Evolutionary conservation across 768 basidiomycete species (phyloP).

Genomic region (Boletus vinaceobasis): DNA sequence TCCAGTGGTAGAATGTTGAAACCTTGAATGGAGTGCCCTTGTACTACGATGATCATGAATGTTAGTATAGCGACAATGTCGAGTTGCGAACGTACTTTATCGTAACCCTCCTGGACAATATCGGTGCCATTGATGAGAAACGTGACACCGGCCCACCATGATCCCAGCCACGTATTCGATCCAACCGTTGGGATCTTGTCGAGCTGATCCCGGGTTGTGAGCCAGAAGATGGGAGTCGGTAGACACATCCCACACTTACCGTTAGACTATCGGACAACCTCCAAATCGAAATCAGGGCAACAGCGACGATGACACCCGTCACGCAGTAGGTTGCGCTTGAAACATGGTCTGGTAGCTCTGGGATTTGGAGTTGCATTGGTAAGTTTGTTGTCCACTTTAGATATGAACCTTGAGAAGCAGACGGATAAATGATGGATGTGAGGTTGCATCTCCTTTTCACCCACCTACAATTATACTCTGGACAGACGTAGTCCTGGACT

Average conservation of each 20-base stretch:
- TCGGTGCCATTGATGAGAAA: slow-evolving; percentile 18
- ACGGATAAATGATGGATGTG: too few relatives aligned
- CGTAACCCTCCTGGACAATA: slow-evolving; percentile 32
- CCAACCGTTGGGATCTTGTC: slow-evolving; percentile 33
- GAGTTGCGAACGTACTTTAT: slow-evolving; percentile 20
- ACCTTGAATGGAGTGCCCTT: slow-evolving; percentile 32
- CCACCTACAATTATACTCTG: too few relatives aligned
- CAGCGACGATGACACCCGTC: background rate
- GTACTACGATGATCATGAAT: slow-evolving; percentile 18
- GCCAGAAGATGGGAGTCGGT: background rate
- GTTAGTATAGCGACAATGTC: background rate
- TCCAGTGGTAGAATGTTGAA: slow-evolving; percentile 33
- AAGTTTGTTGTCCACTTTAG: background rate
- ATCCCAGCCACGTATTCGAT: slow-evolving; percentile 24
- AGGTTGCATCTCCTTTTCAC: too few relatives aligned
- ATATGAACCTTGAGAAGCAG: background rate
- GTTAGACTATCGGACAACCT: background rate
- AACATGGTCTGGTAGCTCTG: background rate
- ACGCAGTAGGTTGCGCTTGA: background rate
- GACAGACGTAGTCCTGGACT: background rate
- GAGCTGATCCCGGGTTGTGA: slow-evolving; percentile 11
- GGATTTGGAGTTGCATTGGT: background rate
- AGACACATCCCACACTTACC: background rate
- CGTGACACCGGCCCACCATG: slow-evolving; percentile 23
- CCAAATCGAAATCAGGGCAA: background rate